Base-by-base conservation (phyloP, 768 basidiomycete species). In the Leccinum ochraceum region DNA sequence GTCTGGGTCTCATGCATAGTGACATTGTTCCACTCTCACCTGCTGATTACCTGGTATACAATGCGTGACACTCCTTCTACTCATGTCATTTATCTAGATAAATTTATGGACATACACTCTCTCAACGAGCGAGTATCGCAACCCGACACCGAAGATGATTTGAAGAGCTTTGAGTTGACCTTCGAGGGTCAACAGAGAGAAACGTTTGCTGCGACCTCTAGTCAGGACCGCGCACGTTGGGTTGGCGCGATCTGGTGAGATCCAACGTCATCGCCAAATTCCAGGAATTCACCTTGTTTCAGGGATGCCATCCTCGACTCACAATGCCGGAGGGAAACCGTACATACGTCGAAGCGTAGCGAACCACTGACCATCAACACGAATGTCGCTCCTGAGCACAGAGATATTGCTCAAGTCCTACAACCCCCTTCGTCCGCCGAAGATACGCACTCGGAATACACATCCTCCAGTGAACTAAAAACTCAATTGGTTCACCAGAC, bases 191-290 rank as follows among this genome's bases (percentile, higher is more conserved):
- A 77, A 24, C 73, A 72, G 4, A 76, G 73, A 56, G 86, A 89
- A 67, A 83, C 78, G 57, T 89, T 92, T 69, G 89, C 87, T 0
- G 84, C 83, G 3, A 70, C 76, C 10, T 84, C 84, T 22, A 80
- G 84, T 28, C 79, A 81, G 60, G 87, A 88, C 58, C 78, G 90
- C 54, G 88, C 88, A 4, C 80, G 80, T 9, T 92, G 90, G 90
- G 81, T 92, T 54, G 87, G 86, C 66, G 82, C 86, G 3, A 83
- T 91, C 52, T 92, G 90, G 90, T 89, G 70, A 67, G 79, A 36
- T 53, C 22, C 57, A 56, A 56, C 10, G 10, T 8, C 22, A 39
- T 34, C 51, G 13, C 2, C 54, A 7, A 36, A 28, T 24, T 39
- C 24, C 4, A 1, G 16, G 50, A 56, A 42, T 50, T 59, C 28